Conservation (phyloP, 1,139 yeast species). For the Hansenula anomala region DNA sequence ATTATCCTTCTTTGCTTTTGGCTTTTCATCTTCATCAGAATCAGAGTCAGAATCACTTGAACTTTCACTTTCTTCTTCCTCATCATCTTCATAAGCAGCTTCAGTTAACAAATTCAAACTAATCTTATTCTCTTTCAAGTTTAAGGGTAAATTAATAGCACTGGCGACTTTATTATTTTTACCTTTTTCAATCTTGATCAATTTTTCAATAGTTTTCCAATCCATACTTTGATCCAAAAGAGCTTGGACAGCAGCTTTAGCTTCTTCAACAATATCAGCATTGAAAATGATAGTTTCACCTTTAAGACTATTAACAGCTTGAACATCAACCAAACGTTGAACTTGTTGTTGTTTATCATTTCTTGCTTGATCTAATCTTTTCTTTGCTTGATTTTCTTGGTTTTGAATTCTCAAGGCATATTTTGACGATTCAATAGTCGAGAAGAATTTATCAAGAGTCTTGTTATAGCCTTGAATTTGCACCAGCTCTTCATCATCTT, state of each 20-base stretch:
- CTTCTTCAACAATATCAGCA: conserved; percentile 69
- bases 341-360: conserved; percentile 71
- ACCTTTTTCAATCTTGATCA: conserved; percentile 63
- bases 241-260: conserved; percentile 61
- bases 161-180: conserved; percentile 64
- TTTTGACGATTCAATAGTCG: conserved; percentile 79
- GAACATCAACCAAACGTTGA: conserved; percentile 60
- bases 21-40: conserved; percentile 14
- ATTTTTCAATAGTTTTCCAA: conserved; percentile 84
- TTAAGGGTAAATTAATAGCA: conserved; percentile 61
- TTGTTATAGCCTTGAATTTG: conserved; percentile 62
- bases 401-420: conserved; percentile 68
- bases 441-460: conserved; percentile 79
- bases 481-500: conserved; percentile 27
- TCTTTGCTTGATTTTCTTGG: conserved; percentile 70
- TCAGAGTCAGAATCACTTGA: conserved; percentile 32
- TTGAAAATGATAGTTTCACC: conserved; percentile 72
- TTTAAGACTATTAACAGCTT: conserved; percentile 55
- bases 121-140: conserved; percentile 66
- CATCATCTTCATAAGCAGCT: conserved; percentile 26
- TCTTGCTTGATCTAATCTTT: conserved; percentile 69
- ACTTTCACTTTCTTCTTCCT: conserved; percentile 23
- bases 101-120: conserved; percentile 52
- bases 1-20: conserved; percentile 11
- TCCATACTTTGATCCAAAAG: conserved; percentile 85